A percentile compares a stretch with the other conserved stretches of the same genome.
Evolutionary conservation across 768 basidiomycete genomes (phyloP).

Genomic region (Tubosaeta brunneosetosa): DNA sequence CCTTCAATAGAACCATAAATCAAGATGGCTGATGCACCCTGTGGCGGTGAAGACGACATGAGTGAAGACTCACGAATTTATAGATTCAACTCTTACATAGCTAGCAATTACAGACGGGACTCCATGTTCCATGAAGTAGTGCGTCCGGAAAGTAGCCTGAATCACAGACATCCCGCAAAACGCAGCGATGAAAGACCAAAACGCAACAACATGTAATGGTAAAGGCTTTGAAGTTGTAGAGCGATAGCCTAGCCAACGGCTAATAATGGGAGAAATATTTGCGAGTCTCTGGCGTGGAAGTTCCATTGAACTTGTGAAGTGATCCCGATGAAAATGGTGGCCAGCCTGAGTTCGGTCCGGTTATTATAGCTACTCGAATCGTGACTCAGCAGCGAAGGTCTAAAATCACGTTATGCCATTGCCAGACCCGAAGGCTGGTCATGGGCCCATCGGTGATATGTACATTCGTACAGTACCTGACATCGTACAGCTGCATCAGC

Average conservation of each 20-base stretch:
- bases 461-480: no score
- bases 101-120: conserved; percentile 32
- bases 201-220: neutral
- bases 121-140: conserved; percentile 42
- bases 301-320: conserved; percentile 2
- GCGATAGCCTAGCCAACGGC: conserved; percentile 13
- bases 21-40: conserved; percentile 55
- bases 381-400: no score
- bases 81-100: conserved; percentile 14
- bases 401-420: no score
- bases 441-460: no score
- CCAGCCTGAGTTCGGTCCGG: neutral
- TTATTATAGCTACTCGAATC: no score
- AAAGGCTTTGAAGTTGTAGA: conserved; percentile 6
- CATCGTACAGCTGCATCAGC: no score
- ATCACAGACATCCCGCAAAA: conserved; percentile 47
- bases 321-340: neutral
- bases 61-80: neutral
- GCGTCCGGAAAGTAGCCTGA: conserved; percentile 47
- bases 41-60: neutral
- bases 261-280: conserved; percentile 1
- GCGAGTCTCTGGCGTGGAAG: neutral
- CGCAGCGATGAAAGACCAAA: conserved; percentile 50
- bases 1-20: conserved; percentile 51
- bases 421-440: no score